Evolutionary conservation across 1,284 basidiomycete genomes (phyloP), one percentile per base, ranked within the genome.

Genomic region (Cryptococcus sp.): DNA sequence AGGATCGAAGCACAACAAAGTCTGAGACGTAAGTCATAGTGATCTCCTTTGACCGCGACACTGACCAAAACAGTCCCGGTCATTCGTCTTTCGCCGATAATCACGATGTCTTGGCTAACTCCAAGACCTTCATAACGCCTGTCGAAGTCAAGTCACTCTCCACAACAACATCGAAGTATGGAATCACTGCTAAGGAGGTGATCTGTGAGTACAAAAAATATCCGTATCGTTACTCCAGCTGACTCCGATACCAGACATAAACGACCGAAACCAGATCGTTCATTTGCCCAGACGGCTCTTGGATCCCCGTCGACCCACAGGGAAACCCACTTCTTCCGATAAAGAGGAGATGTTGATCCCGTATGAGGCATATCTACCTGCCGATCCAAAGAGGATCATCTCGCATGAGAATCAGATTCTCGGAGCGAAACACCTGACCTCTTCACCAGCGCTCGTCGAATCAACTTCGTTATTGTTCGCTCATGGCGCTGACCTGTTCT

Each of bases 391-490:
- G 58, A 82, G 85, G 44, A 82, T 89, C 23, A 71, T 97, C 35
- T 93, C 90, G 30, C 91, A 93, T 67, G 77, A 81, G 51, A 89
- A 89, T 71, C 80, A 86, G 74, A 87, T 89, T 34, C 80, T 84
- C n/a, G 84, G 85, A 49, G 81, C 86, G 13, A 79, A 81, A 41
- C 74, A 79, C 23, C 84, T 95, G 51, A 66, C 86, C 23, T 86
- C 90, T 1, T 83, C 88, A 0, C 88, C 94, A 0, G 86, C 94
- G 0, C 81, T 90, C 3, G 83, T 98, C 35, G 95, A 98, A 75
- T 93, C 89, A 4, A 97, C 93, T 0, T 88, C 89, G 0, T 78
- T 96, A n/a, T 83, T 98, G 8, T 85, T 97, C 63, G 85, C 86
- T 0, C 85, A 86, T 62, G 93, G 93, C 4, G 80, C 93, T 13